These are phyloP conservation scores for Gymnopilus junonius DNA, from an alignment of 768 basidiomycete species.

Conservation along the genomic window DNA sequence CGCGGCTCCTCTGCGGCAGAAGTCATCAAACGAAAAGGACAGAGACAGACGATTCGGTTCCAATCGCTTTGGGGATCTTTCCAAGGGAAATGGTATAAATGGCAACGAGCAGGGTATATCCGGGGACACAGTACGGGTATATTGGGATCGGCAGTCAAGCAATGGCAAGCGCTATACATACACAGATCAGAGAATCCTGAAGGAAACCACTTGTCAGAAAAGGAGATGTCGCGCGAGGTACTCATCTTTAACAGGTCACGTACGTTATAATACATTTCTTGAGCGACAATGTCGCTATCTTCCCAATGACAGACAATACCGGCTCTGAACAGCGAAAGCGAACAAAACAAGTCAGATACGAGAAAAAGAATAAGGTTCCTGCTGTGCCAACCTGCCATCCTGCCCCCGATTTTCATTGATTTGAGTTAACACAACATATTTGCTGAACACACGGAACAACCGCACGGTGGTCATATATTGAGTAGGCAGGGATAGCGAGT, in stretches of 20 bases:
- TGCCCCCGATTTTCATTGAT: constrained; percentile 85
- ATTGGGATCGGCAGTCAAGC: constrained; percentile 31
- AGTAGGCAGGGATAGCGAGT: constrained; percentile 7
- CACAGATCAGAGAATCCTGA: constrained; percentile 68
- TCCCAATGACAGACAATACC: constrained; percentile 90
- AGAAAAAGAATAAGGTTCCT: constrained; percentile 7
- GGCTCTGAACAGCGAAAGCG: constrained; percentile 48
- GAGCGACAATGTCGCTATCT: constrained; percentile 76
- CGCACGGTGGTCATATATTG: constrained; percentile 3
- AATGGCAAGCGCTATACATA: constrained; percentile 54
- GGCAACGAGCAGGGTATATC: constrained; percentile 16
- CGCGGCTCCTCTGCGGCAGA: constrained; percentile 39
- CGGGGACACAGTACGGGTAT: constrained; percentile 16
- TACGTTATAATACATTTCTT: constrained; percentile 83
- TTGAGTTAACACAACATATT: constrained; percentile 87
- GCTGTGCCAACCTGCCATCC: constrained; percentile 71
- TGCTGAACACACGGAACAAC: constrained; percentile 46
- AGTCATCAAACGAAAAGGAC: constrained; percentile 13
- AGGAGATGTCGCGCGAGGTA: constrained; percentile 14
- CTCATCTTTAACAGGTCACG: constrained; percentile 30
- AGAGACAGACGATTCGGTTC: not conserved
- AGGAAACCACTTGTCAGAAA: constrained; percentile 15
- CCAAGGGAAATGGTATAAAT: constrained; percentile 15
- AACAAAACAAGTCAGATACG: constrained; percentile 16
- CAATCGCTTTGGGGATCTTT: constrained; percentile 18